Base-by-base conservation (phyloP, 352 stramenopile species). In the Phytopythium litorale region DNA sequence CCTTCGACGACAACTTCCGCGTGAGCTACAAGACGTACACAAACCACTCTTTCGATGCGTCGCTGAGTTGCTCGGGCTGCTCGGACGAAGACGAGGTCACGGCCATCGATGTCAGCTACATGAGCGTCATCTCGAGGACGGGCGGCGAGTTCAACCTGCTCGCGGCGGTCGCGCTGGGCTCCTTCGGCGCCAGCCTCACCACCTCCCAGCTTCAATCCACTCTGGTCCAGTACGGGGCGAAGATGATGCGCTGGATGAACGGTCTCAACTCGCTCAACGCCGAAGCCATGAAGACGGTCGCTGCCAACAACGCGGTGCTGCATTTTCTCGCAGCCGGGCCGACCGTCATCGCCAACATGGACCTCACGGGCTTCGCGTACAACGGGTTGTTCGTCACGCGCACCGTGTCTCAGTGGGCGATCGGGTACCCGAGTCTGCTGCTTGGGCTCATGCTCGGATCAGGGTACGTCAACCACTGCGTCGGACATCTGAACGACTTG, bases 21-120 rank as follows among this genome's bases (percentile, higher is more conserved):
- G 73, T 92, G 57, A 85, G 65, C 43, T 92, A 92, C 79, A 89
- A 87, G 68, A 74, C 64, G 63, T 92, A 92, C 75, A 89, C 77
- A 57, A 89, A 88, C 71, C 78, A 89, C 73, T 82, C 70, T 58
- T 92, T 73, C 56, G 64, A 76, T 7, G 13, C 64, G n/a, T 65
- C 73, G 4, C 70, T 66, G 62, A 87, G 76, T 56, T 92, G 84
- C 62, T 43, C 51, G 18, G 70, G 60, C n/a, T 92, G 83, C 70
- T 68, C 61, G n/a, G 79, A 88, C 46, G 62, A 58, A 12, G 84
- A 92, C 66, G 48, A 76, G 62, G 76, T 89, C 57, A 70, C 80
- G 58, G 74, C 64, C 62, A 78, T 76, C 63, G 84, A 92, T 68
- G 62, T 73, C 0, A 78, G 76, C 13, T 92, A 92, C 76, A 62